Evolutionary conservation across 345 rosid species (phyloP), one percentile per base, ranked within the genome.

Genomic region (Arabidopsis arenosa): DNA sequence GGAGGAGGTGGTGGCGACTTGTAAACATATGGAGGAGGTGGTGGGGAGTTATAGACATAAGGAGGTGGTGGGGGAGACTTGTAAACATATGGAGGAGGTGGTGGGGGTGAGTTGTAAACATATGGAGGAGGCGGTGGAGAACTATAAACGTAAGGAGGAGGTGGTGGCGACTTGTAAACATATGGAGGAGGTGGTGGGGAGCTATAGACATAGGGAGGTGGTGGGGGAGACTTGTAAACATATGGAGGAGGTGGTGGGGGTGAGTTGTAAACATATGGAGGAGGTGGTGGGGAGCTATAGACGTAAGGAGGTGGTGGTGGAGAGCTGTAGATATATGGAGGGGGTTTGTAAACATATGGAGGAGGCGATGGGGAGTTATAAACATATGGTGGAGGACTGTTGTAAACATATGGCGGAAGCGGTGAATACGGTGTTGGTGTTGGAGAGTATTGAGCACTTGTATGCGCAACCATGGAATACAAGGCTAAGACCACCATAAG

Each of bases 401-500:
- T 67, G 37, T 67, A 67, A 23, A 23, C 49, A 53, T 67, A 67
- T 4, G 73, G 73, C 0, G 63, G 51, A 9, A n/a, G 72, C 13
- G 72, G 23, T 21, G 72, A 48, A 28, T 75, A 66, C 9, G 73
- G 53, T 45, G 78, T 32, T 12, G 73, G 8, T 41, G 68, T 28
- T 55, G 79, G 63, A 28, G 37, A 9, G 54, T 67, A 68, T 32
- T 75, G 79, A 15, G 69, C 79, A 41, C 69, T 75, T 68, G 54
- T 40, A 51, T 49, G 18, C 5, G 5, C 63, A 68, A 28, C 55
- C 9, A 68, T 14, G 63, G 69, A 65, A 75, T 40, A 68, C 63
- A 75, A 68, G 47, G 79, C 74, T 37, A 75, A 21, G 17, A 75
- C 63, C 37, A 75, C 39, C 79, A 68, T 17, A 41, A 75, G 62